A percentile compares a stretch with the other conserved stretches of the same genome.
phyloP scores from a whole-genome alignment of 208 protist species.

The Trypanosoma avium region DNA sequence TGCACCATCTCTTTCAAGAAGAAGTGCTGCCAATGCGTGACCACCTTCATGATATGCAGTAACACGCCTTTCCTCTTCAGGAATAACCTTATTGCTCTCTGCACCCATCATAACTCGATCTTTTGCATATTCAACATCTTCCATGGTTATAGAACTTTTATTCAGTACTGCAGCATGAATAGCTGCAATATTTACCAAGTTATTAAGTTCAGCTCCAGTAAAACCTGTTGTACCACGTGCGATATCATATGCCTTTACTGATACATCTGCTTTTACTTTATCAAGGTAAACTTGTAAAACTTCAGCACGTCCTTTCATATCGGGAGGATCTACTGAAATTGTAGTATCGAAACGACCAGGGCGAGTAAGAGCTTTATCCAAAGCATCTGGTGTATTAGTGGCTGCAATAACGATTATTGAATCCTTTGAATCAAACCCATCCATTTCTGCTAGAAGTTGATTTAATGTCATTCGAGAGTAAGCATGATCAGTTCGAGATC shows the following conservation, averaged over 20 bases:
- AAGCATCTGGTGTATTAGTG: conserved; percentile 96
- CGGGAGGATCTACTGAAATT: conserved; percentile 87
- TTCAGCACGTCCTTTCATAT: conserved; percentile 89
- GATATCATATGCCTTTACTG: conserved; percentile 77
- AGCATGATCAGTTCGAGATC: conserved; percentile 61
- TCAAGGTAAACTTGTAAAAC: conserved; percentile 87
- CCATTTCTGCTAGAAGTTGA: conserved; percentile 97
- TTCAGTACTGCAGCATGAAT: conserved; percentile 85
- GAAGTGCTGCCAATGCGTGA: conserved; percentile 83
- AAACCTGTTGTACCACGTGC: conserved; percentile 89
- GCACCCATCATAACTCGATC: conserved; percentile 92
- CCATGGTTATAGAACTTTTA: conserved; percentile 66
- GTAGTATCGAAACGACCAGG: conserved; percentile 90
- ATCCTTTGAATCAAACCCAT: conserved; percentile 93
- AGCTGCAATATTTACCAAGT: conserved; percentile 93
- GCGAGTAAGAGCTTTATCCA: conserved; percentile 94
- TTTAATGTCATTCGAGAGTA: conserved; percentile 95
- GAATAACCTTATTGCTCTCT: conserved; percentile 80
- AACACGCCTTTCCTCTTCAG: conserved; percentile 84
- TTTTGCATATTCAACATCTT: conserved; percentile 92
- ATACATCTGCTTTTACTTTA: conserved; percentile 72
- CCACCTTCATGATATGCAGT: conserved; percentile 90
- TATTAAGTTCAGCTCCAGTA: conserved; percentile 91
- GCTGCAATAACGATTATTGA: conserved; percentile 97
- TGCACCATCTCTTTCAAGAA: conserved; percentile 69